Evolutionary conservation across 2,329 filamentous ascomycete genomes (phyloP), one percentile per base, ranked within the genome.

Genomic region (Cryphonectria japonica): DNA sequence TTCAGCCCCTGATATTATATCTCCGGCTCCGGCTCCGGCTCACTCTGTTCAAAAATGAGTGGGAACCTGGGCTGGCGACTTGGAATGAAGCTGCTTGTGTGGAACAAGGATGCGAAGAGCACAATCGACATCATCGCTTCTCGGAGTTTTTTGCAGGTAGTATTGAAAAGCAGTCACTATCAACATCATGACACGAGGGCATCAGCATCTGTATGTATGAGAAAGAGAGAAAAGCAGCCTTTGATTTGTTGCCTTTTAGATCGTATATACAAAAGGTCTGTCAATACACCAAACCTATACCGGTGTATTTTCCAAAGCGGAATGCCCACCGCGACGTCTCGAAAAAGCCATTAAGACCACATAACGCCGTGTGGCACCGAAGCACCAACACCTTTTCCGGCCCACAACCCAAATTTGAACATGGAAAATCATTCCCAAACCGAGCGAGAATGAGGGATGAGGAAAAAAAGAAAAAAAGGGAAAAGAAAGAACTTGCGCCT

Each of bases 401-500:
- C 59, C 59, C 34, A 32, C 19, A 39, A 61, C 34, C 59, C 32
- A 22, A n/a, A 61, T 8, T 61, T 61, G 32, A 61, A 34, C 59
- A 8, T 61, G 34, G 26, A 39, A 14, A 61, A 61, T 39, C 19
- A 61, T 50, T 34, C 54, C 54, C 13, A 59, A 32, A 32, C 54
- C 22, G 19, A 52, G 46, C 9, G n/a, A 22, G 46, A n/a, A 52
- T 22, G 22, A 52, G 6, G 11, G 11, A 39, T 7, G 11, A 39
- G 11, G 37, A 39, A 2, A 39, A 9, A 39, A 39, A 1, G 9
- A 39, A 39, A 39, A 39, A 2, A 11, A 13, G 9, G 2, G 7
- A 60, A 34, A 64, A 64, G 66, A 54, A 57, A 61, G 41, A 66
- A 37, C 60, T 41, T 16, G 66, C 16, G 67, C 66, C 62, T 59